These are phyloP conservation scores for Podospora pseudocomata DNA, from an alignment of 495 filamentous ascomycete species.

Conservation along the genomic window DNA sequence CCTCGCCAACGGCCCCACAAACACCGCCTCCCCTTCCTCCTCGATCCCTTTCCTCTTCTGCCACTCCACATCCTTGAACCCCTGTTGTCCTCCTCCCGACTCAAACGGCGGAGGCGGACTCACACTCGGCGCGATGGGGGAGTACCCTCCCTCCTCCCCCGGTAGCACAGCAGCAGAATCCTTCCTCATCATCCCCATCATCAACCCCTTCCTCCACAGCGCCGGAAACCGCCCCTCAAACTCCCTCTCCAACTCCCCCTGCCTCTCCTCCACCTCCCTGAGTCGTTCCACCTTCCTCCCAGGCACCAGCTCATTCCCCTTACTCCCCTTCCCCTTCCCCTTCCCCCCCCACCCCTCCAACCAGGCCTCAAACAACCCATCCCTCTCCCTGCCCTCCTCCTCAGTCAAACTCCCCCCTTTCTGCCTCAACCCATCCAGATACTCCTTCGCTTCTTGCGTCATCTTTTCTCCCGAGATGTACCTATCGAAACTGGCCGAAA, in stretches of 20 bases:
- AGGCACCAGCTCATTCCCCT: conserved; percentile 33
- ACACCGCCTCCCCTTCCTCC: neutral
- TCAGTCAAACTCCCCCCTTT: conserved; percentile 27
- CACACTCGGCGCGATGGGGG: conserved; percentile 4
- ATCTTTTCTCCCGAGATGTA: conserved; percentile 43
- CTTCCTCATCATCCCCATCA: conserved; percentile 23
- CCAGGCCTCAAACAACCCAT: neutral
- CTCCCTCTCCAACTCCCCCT: conserved; percentile 39
- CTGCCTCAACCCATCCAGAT: conserved; percentile 39
- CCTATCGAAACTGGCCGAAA: conserved; percentile 44
- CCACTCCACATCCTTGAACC: conserved; percentile 27
- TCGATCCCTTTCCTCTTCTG: conserved; percentile 17
- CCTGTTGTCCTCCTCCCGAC: neutral
- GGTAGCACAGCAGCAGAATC: conserved; percentile 13
- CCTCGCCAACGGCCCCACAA: neutral
- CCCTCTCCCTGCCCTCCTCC: conserved; percentile 21
- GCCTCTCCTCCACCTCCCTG: conserved; percentile 36
- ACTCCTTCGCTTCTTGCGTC: conserved; percentile 39
- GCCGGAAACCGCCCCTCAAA: conserved; percentile 36
- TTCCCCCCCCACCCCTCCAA: conserved; percentile 34
- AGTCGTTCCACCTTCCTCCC: conserved; percentile 38
- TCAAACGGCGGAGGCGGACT: conserved; percentile 20
- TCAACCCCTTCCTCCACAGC: conserved; percentile 35
- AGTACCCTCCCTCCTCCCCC: neutral
- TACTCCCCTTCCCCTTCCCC: conserved; percentile 30